Evolutionary conservation across 192 early-diverging fungal species (phyloP), one percentile per base, ranked within the genome.

Genomic region (Gryganskiella cystojenkinii): DNA sequence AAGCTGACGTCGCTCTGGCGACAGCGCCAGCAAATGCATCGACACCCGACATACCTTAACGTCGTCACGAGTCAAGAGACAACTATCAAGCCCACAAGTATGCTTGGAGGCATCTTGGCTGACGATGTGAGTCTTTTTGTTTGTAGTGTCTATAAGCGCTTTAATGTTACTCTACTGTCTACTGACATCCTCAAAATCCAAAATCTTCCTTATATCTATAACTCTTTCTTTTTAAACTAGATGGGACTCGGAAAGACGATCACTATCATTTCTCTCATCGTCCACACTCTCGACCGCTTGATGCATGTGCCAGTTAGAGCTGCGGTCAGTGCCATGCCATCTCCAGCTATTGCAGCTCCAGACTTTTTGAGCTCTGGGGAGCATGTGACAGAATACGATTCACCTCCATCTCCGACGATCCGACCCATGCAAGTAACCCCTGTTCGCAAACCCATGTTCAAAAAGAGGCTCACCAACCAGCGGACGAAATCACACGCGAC

Each of bases 201-300:
- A 25, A 4, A 1, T 9, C 11, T 35, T 19, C 22, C 47, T 33
- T 22, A 13, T 27, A 2, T 44, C 13, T 19, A 2, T 25, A 14
- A 17, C 20, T 31, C 25, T 10, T 17, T 3, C 25, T 28, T 51
- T 22, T 14, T 25, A 10, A 8, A 17, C 47, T 76, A 81, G 80
- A 89, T 89, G 87, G 87, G 87, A 8, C 55, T 89, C 4, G 87
- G 87, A 4, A 89, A 89, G 58, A 89, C 87, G 0, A 89, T 89
- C 22, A 85, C 87, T 33, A 73, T 87, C 35, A 74, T 89, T 24
- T 82, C 81, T 31, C 51, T 89, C 15, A 83, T 89, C 17, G 85
- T 84, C 53, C 50, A 75, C n/a, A 87, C 85, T 43, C 67, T 75
- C 8, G 58, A 76, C 44, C 67, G 73, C 22, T 59, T 63, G 17